These are phyloP conservation scores for Taiwanofungus camphoratus DNA, from an alignment of 1,284 basidiomycete species.

Conservation along the genomic window DNA sequence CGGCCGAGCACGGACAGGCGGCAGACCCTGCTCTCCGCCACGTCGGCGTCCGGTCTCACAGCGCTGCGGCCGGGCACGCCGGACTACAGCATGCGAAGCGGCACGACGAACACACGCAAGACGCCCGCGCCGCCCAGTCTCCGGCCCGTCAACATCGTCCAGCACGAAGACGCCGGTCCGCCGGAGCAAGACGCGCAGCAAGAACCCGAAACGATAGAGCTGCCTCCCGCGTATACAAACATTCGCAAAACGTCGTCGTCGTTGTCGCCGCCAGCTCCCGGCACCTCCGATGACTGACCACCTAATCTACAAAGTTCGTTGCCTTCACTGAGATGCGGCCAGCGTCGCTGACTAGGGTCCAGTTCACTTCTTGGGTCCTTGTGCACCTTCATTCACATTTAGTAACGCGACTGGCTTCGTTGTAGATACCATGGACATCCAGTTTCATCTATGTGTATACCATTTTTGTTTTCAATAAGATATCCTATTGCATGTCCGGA, in stretches of 20 bases:
- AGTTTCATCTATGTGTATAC: too few species aligned
- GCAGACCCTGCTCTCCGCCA: constrained; percentile 21
- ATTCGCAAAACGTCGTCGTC: neutral
- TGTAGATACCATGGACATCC: too few species aligned
- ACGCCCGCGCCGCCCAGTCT: constrained; percentile 39
- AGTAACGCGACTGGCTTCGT: too few species aligned
- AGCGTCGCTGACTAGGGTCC: too few species aligned
- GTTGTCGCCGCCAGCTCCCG: too few species aligned
- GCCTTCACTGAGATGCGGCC: too few species aligned
- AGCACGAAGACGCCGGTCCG: constrained; percentile 56
- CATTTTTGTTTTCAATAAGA: too few species aligned
- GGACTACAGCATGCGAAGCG: constrained; percentile 17
- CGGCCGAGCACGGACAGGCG: constrained; percentile 22
- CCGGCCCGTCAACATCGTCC: constrained; percentile 71
- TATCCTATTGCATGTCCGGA: too few species aligned
- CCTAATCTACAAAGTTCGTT: too few species aligned
- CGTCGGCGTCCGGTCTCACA: constrained; percentile 12
- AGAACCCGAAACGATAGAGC: constrained; percentile 66
- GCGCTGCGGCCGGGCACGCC: constrained; percentile 15
- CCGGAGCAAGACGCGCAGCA: constrained; percentile 26
- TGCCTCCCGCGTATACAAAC: constrained; percentile 72
- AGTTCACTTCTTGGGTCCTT: too few species aligned
- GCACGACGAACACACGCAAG: constrained; percentile 39
- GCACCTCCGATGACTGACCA: too few species aligned
- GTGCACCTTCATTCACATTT: too few species aligned